Conservation (phyloP, 2,329 filamentous ascomycete genomes). For the Cladorrhinum sp. region DNA sequence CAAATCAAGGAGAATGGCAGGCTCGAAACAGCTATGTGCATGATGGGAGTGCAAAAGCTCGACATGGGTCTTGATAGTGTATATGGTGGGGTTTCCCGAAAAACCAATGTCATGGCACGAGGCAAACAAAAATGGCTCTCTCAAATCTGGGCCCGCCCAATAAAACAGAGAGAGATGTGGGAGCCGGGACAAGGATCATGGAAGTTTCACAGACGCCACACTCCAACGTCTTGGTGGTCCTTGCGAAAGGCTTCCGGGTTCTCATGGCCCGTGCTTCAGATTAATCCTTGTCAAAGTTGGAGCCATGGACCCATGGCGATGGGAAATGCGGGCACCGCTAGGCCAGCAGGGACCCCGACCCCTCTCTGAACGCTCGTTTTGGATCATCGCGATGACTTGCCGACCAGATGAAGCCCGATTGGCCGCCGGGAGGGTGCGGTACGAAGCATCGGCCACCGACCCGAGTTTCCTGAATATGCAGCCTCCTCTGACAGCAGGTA, state of each 20-base stretch:
- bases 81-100: neutral
- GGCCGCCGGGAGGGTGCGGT: neutral
- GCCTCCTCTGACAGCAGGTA: neutral
- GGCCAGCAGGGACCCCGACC: neutral
- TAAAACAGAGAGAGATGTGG: constrained; percentile 7
- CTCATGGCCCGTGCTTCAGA: constrained; percentile 18
- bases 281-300: neutral
- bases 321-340: constrained; percentile 11
- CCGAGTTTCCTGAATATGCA: neutral
- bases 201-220: constrained; percentile 23
- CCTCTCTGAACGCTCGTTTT: constrained; percentile 1
- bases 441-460: neutral
- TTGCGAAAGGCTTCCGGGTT: constrained; percentile 4
- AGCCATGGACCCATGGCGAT: constrained; percentile 20
- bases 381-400: constrained; percentile 21
- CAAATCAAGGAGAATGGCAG: neutral
- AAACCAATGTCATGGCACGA: constrained; percentile 16
- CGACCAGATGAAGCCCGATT: constrained; percentile 7
- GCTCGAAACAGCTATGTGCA: constrained; percentile 10
- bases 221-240: constrained; percentile 14
- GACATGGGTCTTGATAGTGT: neutral
- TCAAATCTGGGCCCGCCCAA: constrained; percentile 14
- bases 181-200: constrained; percentile 20
- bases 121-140: constrained; percentile 15
- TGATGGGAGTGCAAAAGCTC: neutral